phyloP scores from a whole-genome alignment of 2,329 filamentous ascomycete species.

The Phialemonium atrogriseum region DNA sequence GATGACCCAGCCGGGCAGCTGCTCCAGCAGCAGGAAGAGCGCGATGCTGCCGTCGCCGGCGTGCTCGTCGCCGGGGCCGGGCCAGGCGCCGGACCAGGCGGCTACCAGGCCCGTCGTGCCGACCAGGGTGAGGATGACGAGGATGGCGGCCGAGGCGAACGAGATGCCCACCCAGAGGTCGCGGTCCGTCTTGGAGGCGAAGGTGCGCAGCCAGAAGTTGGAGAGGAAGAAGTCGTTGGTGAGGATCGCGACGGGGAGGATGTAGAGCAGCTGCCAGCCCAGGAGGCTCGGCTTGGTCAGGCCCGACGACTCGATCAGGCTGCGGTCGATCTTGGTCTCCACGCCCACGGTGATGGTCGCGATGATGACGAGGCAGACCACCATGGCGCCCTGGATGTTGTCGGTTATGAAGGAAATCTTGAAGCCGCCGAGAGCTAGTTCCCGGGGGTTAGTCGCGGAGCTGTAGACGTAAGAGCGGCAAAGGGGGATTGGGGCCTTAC shows the following conservation, averaged over 20 bases:
- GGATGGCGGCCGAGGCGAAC: constrained; percentile 56
- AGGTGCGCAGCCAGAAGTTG: constrained; percentile 77
- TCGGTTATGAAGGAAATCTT: constrained; percentile 78
- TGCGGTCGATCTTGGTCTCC: constrained; percentile 62
- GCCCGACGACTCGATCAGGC: constrained; percentile 59
- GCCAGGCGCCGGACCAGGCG: constrained; percentile 67
- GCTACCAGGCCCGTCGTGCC: constrained; percentile 67
- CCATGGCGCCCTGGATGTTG: constrained; percentile 73
- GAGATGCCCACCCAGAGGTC: constrained; percentile 68
- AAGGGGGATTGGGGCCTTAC: constrained; percentile 30
- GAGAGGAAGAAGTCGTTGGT: constrained; percentile 86
- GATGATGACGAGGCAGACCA: constrained; percentile 65
- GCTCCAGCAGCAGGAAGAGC: constrained; percentile 66
- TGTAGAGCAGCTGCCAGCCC: constrained; percentile 81
- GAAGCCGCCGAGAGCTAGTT: constrained; percentile 69
- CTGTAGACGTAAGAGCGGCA: not conserved
- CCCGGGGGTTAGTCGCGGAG: not conserved
- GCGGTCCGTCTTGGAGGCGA: constrained; percentile 69
- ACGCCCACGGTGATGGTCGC: constrained; percentile 71
- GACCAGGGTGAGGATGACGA: constrained; percentile 64
- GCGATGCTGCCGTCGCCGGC: constrained; percentile 57
- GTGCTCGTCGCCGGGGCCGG: constrained; percentile 35
- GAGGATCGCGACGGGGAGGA: constrained; percentile 69
- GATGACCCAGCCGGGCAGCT: constrained; percentile 72
- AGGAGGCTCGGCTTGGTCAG: constrained; percentile 61